Evolutionary conservation across 75 land plant genomes (phyloP).

Genomic region (Sequoia sempervirens): DNA sequence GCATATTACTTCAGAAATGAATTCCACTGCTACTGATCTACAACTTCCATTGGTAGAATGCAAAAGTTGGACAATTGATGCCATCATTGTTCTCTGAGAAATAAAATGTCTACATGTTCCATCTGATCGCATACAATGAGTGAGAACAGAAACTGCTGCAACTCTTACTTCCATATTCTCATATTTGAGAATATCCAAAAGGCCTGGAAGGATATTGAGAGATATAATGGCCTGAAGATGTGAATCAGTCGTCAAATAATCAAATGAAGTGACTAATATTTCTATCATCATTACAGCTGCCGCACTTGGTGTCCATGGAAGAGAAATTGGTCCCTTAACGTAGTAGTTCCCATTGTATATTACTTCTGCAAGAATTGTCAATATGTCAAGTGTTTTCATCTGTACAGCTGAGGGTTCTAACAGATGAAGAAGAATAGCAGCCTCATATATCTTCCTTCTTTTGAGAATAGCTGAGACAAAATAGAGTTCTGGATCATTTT

Average conservation of each 20-base stretch:
- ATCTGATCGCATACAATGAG: constrained; percentile 55
- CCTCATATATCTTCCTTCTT: constrained; percentile 49
- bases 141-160: constrained; percentile 38
- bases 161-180: constrained; percentile 35
- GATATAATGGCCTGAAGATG: constrained; percentile 40
- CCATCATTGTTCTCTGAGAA: constrained; percentile 33
- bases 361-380: constrained; percentile 39
- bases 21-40: constrained; percentile 32
- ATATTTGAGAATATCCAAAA: constrained; percentile 30
- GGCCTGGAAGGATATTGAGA: constrained; percentile 30
- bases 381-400: constrained; percentile 36
- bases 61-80: constrained; percentile 37
- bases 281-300: constrained; percentile 58
- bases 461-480: constrained; percentile 36
- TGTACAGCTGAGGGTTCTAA: constrained; percentile 44
- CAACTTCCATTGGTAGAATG: constrained; percentile 30
- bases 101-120: constrained; percentile 47
- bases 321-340: constrained; percentile 8
- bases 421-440: constrained; percentile 51
- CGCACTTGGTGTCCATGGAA: constrained; percentile 33
- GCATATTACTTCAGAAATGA: constrained; percentile 46
- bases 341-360: constrained; percentile 23
- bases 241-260: constrained; percentile 34
- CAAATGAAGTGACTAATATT: constrained; percentile 44
- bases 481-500: constrained; percentile 26